phyloP scores from a whole-genome alignment of 495 filamentous ascomycete species.

The Trichoderma gamsii region DNA sequence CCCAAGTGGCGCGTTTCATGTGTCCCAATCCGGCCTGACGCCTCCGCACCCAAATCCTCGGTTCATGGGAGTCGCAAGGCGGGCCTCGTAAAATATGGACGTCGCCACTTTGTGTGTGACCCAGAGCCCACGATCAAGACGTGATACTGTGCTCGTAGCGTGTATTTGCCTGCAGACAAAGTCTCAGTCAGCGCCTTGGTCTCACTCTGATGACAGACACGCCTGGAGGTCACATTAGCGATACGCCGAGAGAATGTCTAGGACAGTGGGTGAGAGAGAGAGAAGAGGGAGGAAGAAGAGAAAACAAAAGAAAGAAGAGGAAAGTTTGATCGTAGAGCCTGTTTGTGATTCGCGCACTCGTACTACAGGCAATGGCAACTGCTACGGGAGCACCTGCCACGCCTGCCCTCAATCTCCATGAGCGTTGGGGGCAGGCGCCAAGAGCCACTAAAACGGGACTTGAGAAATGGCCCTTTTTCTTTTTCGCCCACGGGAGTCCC shows the following conservation, averaged over 20 bases:
- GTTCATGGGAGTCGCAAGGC: constrained; percentile 4
- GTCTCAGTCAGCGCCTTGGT: not conserved
- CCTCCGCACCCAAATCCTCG: constrained; percentile 13
- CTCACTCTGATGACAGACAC: not conserved
- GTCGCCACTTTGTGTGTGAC: no score
- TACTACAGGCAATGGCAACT: not conserved
- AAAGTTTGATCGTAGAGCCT: not conserved
- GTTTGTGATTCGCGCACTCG: not conserved
- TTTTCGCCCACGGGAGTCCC: not conserved
- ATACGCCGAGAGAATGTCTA: not conserved
- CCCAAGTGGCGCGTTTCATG: constrained; percentile 9
- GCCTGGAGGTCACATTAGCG: not conserved
- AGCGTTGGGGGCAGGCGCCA: not conserved
- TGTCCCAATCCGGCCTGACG: constrained; percentile 7
- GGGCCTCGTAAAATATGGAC: not conserved
- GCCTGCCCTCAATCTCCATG: not conserved
- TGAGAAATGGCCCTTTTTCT: not conserved
- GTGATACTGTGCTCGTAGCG: no score
- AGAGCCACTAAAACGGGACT: not conserved
- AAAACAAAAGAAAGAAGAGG: not conserved
- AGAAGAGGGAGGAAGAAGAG: not conserved
- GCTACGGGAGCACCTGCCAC: not conserved
- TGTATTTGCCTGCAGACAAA: not conserved
- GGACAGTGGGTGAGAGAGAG: not conserved
- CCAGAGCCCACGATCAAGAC: no score